Evolutionary conservation across 1,284 basidiomycete species (phyloP), one percentile per base, ranked within the genome.

Genomic region (Tetrapyrgos nigripes): DNA sequence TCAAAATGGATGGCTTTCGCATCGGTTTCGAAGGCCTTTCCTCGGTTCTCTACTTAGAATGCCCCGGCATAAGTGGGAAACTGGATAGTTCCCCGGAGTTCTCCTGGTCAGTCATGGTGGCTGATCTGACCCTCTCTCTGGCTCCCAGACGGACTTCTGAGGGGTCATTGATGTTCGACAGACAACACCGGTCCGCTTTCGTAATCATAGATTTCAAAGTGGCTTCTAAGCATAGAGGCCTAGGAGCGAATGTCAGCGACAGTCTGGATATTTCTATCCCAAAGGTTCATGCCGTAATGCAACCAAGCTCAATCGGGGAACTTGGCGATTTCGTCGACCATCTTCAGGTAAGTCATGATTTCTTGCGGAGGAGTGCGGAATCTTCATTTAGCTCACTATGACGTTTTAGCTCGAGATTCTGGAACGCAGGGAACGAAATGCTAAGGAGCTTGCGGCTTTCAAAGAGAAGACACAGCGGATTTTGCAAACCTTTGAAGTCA

Each of bases 231-330:
- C 73, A 69, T 69, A 68, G 69, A 27, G 65, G 66, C 48, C 64
- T 67, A 17, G 63, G 71, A 2, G 67, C 62, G 11, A 66, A 70
- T 4, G 58, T 64, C n/a, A 74, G 73, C 45, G 81, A 82, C 45
- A 63, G 71, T 27, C 67, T 92, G 17, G 78, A 86, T 44, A 62
- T 95, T 28, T 73, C 75, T 1, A 73, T 96, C 24, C 85, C 84
- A 5, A 91, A 91, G 70, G 86, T 94, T 5, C 93, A 97, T 69
- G 93, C 94, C 1, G 92, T 96, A 48, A 89, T 96, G 89, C 94
- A 96, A 71, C 89, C 95, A 17, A 92, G 92, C 60, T 95, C 95
- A 0, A 88, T 97, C 52, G 89, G 90, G 31, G 92, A 96, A 68
- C 77, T 97, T 11, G 91, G 90, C 14, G 95, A 97, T 70, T 91